A percentile compares a stretch with the other conserved stretches of the same genome.
Evolutionary conservation across 306 rosid species (phyloP).

Genomic region (Sicyos baderoa): DNA sequence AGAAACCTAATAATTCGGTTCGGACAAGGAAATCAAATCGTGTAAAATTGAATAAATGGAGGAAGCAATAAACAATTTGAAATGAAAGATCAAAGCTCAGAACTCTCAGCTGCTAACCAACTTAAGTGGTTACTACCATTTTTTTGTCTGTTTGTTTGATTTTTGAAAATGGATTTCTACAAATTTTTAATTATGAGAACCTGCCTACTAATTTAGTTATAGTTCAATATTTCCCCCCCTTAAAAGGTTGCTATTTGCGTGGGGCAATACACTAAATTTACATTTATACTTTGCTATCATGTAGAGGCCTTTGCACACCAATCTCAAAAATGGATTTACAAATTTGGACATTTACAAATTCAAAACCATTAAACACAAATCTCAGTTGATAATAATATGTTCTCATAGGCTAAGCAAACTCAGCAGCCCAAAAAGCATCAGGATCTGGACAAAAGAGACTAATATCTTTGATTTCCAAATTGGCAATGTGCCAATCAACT

Average conservation of each 20-base stretch:
- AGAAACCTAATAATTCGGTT: too few species aligned
- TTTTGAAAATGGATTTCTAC: too few species aligned
- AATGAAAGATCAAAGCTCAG: neutral
- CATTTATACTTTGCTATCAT: neutral
- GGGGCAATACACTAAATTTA: conserved; percentile 1
- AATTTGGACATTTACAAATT: conserved; percentile 15
- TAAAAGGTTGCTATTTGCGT: neutral
- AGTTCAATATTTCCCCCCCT: neutral
- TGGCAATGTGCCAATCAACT: conserved; percentile 89
- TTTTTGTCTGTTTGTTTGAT: too few species aligned
- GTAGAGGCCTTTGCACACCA: neutral
- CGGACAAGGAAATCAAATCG: too few species aligned
- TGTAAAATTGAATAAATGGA: too few species aligned
- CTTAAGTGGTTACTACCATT: neutral
- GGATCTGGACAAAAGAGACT: conserved; percentile 84
- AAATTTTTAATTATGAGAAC: neutral
- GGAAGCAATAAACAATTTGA: neutral
- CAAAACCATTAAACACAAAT: neutral
- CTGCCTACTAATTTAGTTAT: neutral
- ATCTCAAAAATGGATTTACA: conserved; percentile 19
- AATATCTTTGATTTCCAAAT: conserved; percentile 69
- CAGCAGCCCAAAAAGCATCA: conserved; percentile 91
- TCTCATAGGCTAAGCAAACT: conserved; percentile 29
- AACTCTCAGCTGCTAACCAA: neutral
- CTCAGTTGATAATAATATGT: neutral